Base-by-base conservation (phyloP, 225 moss, liverwort and hornwort genomes). In the Rhytidiadelphus loreus region DNA sequence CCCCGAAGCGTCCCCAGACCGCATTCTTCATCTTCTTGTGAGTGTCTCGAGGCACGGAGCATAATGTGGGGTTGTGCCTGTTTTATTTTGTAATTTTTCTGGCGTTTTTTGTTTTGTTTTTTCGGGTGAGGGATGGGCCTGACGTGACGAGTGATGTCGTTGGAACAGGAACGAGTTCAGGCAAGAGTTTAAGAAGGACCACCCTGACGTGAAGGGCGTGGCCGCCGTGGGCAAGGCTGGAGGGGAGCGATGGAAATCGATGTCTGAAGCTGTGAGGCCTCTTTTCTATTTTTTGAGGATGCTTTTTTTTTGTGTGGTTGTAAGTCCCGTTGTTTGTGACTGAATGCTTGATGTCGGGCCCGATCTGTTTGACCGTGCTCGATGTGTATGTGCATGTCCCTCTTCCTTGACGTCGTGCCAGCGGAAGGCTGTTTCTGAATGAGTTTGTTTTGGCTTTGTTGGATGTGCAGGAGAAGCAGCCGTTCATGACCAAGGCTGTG, bases 1-100 rank as follows among this genome's bases (percentile, higher is more conserved):
- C 96, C 46, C 98, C 98, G 33, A 99, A 99, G 94, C 95, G 98
- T 84, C 98, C 98, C 10, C 96, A 96, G 57, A 97, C 97, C 24
- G 97, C 98, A 26, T 99, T 99, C 88, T 99, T 99, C 93, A 95
- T 99, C 56, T 99, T 99, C 86, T 80, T 99, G 98, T 99, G 92
- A 90, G 92, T 89, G 89, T 1, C n/a, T n/a, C 90, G 91, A 16
- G 46, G 8, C 44, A 1, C 12, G 17, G 43, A 9, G 7, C 37
- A 29, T 37, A 56, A 69, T 58, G 79, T 32, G 3, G 60, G 78
- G 12, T 24, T 4, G 77, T 41, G 65, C 4, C 6, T 53, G 4
- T 35, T 35, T 18, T 22, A 1, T 57, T 56, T 41, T 11, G 61
- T n/a, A 3, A 19, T 84, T 41, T 21, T 59, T 15, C 5, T 28